Conservation (phyloP, 1,139 yeast genomes). For the Geotrichum histeridarum region DNA sequence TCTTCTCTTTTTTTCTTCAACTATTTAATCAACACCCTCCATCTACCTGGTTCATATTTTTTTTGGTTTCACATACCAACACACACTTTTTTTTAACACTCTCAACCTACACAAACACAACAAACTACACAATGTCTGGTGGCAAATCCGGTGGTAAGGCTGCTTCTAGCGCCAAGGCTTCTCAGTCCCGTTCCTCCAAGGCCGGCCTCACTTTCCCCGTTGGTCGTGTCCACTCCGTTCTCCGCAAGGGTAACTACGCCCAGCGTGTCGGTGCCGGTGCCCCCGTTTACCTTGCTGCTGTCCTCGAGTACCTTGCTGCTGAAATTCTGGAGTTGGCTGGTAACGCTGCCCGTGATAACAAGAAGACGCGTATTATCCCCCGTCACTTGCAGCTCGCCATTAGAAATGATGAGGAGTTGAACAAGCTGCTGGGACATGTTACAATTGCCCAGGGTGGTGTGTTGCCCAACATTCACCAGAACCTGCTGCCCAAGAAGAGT, state of each 20-base stretch:
- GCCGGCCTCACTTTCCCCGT: conserved; percentile 99
- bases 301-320: conserved; percentile 91
- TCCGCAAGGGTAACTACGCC: conserved; percentile 97
- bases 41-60: no score
- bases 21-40: conserved; percentile 3
- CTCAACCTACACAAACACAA: conserved; percentile 6
- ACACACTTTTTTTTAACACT: no score
- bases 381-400: conserved; percentile 97
- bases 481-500: conserved; percentile 46
- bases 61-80: no score
- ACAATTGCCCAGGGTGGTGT: conserved; percentile 98
- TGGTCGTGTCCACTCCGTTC: conserved; percentile 96
- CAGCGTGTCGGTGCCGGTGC: conserved; percentile 99
- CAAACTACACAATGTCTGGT: conserved; percentile 66
- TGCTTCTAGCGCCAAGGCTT: conserved; percentile 82
- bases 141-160: conserved; percentile 96
- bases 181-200: conserved; percentile 96
- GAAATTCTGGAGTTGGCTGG: conserved; percentile 98
- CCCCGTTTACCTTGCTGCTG: conserved; percentile 93
- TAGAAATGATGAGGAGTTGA: conserved; percentile 96
- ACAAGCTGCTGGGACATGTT: conserved; percentile 88
- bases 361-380: conserved; percentile 97
- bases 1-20: neutral
- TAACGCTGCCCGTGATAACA: conserved; percentile 97
- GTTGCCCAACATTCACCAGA: conserved; percentile 88